These are phyloP conservation scores for Teunomyces stri DNA, from an alignment of 805 yeast genomes.

Conservation along the genomic window DNA sequence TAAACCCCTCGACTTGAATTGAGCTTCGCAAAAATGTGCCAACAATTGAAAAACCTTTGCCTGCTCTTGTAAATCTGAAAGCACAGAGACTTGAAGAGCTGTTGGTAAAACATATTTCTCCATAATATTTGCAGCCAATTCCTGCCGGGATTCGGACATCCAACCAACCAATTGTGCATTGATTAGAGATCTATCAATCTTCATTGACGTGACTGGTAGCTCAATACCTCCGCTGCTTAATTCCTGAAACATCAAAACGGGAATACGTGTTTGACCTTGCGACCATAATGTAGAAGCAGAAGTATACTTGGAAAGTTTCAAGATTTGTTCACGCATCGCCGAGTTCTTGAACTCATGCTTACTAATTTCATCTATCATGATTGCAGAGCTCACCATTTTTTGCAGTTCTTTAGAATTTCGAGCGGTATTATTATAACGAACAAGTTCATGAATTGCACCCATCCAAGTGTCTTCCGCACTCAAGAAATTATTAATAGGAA, in stretches of 20 bases:
- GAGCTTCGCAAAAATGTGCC: conserved; percentile 74
- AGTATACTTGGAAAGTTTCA: conserved; percentile 37
- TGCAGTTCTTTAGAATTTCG: conserved; percentile 40
- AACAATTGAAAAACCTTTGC: conserved; percentile 55
- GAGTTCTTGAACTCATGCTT: conserved; percentile 14
- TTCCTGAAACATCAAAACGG: conserved; percentile 53
- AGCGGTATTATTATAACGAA: conserved; percentile 41
- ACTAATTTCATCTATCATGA: conserved; percentile 41
- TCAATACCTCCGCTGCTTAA: conserved; percentile 9
- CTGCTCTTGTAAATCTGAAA: conserved; percentile 16
- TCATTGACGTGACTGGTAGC: conserved; percentile 15
- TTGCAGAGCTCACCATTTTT: conserved; percentile 49
- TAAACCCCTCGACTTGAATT: conserved; percentile 45
- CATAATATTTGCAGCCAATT: conserved; percentile 58
- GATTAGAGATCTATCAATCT: conserved; percentile 22
- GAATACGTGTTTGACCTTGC: conserved; percentile 51
- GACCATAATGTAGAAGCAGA: conserved; percentile 67
- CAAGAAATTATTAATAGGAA: background rate
- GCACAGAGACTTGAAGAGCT: conserved; percentile 13
- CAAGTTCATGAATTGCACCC: conserved; percentile 36
- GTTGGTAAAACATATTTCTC: conserved; percentile 53
- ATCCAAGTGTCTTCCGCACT: conserved; percentile 11
- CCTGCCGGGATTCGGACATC: conserved; percentile 70
- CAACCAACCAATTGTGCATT: conserved; percentile 57
- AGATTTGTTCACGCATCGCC: conserved; percentile 6